These are phyloP conservation scores for Sphagnum tenellum DNA, from an alignment of 225 moss, liverwort and hornwort genomes.

Conservation along the genomic window DNA sequence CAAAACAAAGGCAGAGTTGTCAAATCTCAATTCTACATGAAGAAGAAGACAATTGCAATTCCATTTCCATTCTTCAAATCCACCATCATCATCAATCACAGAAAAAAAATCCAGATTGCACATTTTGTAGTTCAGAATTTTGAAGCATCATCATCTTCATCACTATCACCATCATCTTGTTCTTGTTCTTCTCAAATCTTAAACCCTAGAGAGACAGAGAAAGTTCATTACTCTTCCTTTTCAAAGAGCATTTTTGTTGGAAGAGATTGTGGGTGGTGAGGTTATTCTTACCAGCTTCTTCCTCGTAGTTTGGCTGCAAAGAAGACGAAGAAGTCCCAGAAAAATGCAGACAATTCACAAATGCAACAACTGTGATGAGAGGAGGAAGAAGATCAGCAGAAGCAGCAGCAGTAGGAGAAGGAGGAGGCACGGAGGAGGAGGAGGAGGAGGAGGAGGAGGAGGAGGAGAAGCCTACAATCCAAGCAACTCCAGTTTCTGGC, in stretches of 20 bases:
- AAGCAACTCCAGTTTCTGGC: constrained; percentile 9
- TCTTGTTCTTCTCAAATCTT: too few relatives aligned
- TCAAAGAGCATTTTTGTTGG: background rate
- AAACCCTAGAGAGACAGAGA: background rate
- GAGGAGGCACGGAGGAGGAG: too few relatives aligned
- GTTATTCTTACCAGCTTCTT: constrained; percentile 28
- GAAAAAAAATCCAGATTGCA: background rate
- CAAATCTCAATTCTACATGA: background rate
- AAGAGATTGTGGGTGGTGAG: background rate
- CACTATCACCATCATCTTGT: background rate
- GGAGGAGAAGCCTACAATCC: constrained; percentile 16
- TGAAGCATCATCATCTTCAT: background rate
- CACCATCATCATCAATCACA: background rate
- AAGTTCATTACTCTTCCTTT: too few relatives aligned
- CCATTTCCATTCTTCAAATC: background rate
- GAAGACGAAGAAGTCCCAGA: background rate
- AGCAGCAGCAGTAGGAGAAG: constrained; percentile 17
- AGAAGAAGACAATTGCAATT: background rate
- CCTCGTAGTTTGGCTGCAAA: constrained; percentile 14
- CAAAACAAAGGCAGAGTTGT: background rate
- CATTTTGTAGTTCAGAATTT: background rate
- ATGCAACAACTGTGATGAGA: constrained; percentile 8
- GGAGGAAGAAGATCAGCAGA: constrained; percentile 7
- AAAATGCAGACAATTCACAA: constrained; percentile 15
- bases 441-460: background rate